A percentile compares a stretch with the other conserved stretches of the same genome.
Conservation (phyloP, 177 flowering plant genomes). For the Vitis hybrid region DNA sequence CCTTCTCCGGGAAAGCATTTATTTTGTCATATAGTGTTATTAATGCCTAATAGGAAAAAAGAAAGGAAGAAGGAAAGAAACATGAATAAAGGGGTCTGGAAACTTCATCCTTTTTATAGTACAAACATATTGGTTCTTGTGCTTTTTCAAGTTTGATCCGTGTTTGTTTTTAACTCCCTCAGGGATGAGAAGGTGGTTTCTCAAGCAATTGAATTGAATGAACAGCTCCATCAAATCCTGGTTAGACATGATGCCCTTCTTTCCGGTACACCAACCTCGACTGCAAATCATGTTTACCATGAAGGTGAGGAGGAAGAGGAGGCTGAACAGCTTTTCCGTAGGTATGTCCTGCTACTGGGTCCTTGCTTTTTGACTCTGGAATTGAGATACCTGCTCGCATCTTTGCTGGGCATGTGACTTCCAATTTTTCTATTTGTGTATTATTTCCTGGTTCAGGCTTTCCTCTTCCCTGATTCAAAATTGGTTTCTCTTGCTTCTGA, state of each 20-base stretch:
- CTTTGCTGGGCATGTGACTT: background rate
- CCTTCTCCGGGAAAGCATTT: too few relatives aligned
- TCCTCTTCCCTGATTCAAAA: background rate
- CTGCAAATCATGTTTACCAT: constrained; percentile 33
- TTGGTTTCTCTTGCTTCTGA: too few relatives aligned
- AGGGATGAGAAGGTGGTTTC: constrained; percentile 88
- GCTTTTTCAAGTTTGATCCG: background rate
- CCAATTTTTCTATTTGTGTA: background rate
- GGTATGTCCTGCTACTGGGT: constrained; percentile 40
- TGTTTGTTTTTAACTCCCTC: constrained; percentile 9
- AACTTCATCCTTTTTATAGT: too few relatives aligned
- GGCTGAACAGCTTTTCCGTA: constrained; percentile 72
- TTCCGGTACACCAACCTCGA: constrained; percentile 39
- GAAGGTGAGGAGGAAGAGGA: constrained; percentile 77
- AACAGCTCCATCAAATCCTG: constrained; percentile 75
- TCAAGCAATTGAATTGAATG: constrained; percentile 87
- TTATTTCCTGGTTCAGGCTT: background rate
- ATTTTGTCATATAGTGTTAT: too few relatives aligned
- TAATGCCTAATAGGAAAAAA: too few relatives aligned
- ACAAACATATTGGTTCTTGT: background rate
- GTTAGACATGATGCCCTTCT: constrained; percentile 80
- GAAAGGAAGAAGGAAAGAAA: too few relatives aligned
- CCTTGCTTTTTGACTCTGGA: background rate
- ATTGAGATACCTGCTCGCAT: background rate
- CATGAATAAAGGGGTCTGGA: too few relatives aligned